Conservation (phyloP, 352 stramenopile genomes). For the Phytopythium boreale region DNA sequence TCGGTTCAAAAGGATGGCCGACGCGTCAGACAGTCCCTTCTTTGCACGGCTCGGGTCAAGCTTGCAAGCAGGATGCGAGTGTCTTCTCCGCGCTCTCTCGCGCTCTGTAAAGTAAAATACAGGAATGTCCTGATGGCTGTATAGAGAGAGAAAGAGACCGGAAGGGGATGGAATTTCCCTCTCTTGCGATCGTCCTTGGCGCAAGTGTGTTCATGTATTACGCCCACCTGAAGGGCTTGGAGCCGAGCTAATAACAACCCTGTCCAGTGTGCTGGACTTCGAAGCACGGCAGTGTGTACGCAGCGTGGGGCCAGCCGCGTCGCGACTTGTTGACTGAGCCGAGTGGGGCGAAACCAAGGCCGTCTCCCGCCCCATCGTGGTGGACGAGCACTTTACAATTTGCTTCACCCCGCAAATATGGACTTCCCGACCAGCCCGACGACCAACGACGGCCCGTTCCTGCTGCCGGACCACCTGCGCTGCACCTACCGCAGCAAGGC, state of each 20-base stretch:
- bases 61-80: neutral
- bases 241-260: neutral
- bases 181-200: neutral
- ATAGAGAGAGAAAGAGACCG: neutral
- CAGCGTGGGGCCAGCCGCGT: neutral
- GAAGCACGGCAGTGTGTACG: neutral
- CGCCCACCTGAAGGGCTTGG: neutral
- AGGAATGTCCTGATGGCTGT: neutral
- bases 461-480: conserved; percentile 22
- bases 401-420: conserved; percentile 11
- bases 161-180: neutral
- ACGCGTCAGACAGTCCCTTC: neutral
- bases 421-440: conserved; percentile 9
- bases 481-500: conserved; percentile 52
- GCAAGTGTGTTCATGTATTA: conserved; percentile 1
- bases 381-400: conserved; percentile 16
- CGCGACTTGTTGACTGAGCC: neutral
- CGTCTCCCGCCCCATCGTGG: no score
- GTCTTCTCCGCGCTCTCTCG: neutral
- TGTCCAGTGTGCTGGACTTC: neutral
- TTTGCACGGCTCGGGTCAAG: neutral
- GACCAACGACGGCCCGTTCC: conserved; percentile 4
- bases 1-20: neutral
- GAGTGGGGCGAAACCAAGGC: no score
- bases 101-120: neutral